Percentiles rank a stretch among this genome's conserved stretches.
Conservation (phyloP, 2,329 filamentous ascomycete species). For the Cadophora sp. region DNA sequence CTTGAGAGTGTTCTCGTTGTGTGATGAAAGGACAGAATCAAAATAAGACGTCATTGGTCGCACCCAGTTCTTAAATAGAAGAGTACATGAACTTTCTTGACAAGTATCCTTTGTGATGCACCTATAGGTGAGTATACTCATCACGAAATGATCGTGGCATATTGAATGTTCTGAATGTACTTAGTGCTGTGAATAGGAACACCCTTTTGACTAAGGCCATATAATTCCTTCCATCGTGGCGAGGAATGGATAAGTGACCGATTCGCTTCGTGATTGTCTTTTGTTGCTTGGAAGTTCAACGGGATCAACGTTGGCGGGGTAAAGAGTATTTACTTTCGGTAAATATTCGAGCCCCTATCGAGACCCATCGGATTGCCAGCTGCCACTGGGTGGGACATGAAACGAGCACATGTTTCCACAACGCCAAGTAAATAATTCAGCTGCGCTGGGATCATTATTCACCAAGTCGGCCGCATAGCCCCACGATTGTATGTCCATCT, state of each 20-base stretch:
- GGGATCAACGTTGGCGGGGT: not conserved
- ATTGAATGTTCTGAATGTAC: no score
- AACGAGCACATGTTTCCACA: not conserved
- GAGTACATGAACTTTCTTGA: no score
- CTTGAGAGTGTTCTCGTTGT: no score
- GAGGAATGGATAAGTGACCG: no score
- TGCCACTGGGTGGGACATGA: not conserved
- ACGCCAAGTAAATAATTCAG: conserved; percentile 5
- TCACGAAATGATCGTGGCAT: not conserved
- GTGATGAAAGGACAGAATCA: no score
- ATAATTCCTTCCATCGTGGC: no score
- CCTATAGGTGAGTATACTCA: not conserved
- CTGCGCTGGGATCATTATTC: not conserved
- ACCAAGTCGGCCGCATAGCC: not conserved
- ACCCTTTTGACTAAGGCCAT: no score
- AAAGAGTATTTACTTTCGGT: not conserved
- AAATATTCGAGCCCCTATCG: not conserved
- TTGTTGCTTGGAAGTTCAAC: no score
- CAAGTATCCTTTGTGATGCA: not conserved
- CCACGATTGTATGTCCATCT: not conserved
- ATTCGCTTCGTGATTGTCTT: no score
- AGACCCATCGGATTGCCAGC: not conserved
- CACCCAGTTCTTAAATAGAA: no score
- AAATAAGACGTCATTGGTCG: no score
- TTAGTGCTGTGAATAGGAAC: no score